Base-by-base conservation (phyloP, 78 protist species). In the Dictyostelium citrinum region DNA sequence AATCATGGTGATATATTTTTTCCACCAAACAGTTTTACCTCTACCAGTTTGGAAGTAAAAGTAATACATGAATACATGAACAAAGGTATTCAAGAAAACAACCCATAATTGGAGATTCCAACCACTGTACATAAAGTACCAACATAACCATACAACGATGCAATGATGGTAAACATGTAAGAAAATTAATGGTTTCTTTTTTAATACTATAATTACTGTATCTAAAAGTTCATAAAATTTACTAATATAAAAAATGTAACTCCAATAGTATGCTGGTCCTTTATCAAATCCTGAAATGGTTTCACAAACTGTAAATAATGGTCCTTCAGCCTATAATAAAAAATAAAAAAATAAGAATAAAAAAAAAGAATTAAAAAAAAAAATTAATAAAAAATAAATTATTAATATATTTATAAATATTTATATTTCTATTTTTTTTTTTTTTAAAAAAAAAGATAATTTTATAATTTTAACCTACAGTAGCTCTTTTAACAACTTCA, bases 141-240 rank as follows among this genome's bases (percentile, higher is more conserved):
- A 84, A 71, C 82, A 92, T 35, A 75, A 43, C 90, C 96, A 75
- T 3, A 92, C 84, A 5, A 82, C 90, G 33, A 92, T 35, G 24
- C 84, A 83, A 83, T 97, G 98, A 75, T 97, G 98, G 71, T 93
- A 97, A 29, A 95, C 95, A 49, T 97, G 97, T n/a, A 95, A 88
- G 49, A 92, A 92, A 16, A 70, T 84, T 46, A 96, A 41, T 35
- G 79, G 81, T 11, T 83, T 81, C 93, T 86, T 84, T 88, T 82
- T 95, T 55, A 97, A 77, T 14, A 95, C 95, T 46, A 92, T 93
- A 43, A 97, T 81, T 17, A 97, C 88, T 12, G 98, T 97, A 84
- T 97, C 98, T 6, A 97, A 76, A 4, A 95, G 88, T 72, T 97
- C 98, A 67, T 95, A 95, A 84, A 88, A 97, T 83, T 97, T 97